Base-by-base conservation (phyloP, 2,329 filamentous ascomycete genomes). In the Penicillium sp. region DNA sequence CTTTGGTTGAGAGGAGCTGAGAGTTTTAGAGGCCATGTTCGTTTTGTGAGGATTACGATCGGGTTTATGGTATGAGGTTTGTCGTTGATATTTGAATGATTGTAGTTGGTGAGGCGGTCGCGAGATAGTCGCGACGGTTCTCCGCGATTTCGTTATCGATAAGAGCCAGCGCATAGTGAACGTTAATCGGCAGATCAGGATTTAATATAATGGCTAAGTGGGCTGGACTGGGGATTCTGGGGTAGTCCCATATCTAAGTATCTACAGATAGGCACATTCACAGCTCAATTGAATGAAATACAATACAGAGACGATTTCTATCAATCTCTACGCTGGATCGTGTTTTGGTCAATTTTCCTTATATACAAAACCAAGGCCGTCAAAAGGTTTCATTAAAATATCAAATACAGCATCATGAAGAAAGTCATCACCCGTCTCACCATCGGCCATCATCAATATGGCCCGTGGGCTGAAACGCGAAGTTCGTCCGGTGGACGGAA, bases 391-490 rank as follows among this genome's bases (percentile, higher is more conserved):
- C 60, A 63, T 64, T 61, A 62, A 61, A 59, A 57, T 63, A 64
- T 61, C 57, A 60, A 55, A 60, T 61, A 65, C 62, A 65, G 37
- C 55, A 60, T 64, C 58, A 58, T 62, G 42, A 65, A 60, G 52
- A 61, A 58, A 59, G 59, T 66, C 60, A 66, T 64, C 60, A 62
- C 60, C 59, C 59, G 52, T 61, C 55, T 45, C 61, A 54, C 56
- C 43, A 43, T 55, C 18, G 26, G 48, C 51, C 59, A 63, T 62
- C 63, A 50, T 65, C 63, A 65, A 65, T 62, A 65, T 55, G 47
- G 41, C 46, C 54, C 23, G 42, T 40, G 27, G 50, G 37, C 31
- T 20, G 31, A 50, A 54, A 45, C 40, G 20, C 35, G 18, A 51
- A 49, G 37, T 31, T 35, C 35, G 48, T 53, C 37, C 27, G 45